Conservation (phyloP, 2,329 filamentous ascomycete genomes). For the Verticillium zaregamsianum region DNA sequence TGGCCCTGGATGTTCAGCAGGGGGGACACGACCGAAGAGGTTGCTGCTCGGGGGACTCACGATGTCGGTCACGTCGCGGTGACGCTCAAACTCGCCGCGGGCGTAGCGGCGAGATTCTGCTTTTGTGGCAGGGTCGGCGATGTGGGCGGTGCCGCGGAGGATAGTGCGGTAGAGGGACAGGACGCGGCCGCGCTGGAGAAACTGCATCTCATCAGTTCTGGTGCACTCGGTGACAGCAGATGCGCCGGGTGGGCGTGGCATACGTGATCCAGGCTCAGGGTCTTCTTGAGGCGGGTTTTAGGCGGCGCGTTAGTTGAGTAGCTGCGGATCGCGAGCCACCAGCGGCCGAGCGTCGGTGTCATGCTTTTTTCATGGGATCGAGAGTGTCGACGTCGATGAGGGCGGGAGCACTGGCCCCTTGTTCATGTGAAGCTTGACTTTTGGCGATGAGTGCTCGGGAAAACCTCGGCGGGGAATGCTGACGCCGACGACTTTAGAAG, state of each 20-base stretch:
- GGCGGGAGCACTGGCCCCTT: background rate
- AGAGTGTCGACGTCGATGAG: background rate
- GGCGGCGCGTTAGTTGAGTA: constrained; percentile 29
- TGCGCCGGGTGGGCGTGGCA: constrained; percentile 13
- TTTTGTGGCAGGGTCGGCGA: constrained; percentile 45
- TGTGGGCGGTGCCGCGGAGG: constrained; percentile 48
- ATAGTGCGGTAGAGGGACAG: constrained; percentile 56
- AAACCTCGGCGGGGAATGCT: no score
- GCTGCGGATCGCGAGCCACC: constrained; percentile 20
- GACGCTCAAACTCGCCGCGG: constrained; percentile 57
- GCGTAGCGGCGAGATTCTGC: constrained; percentile 54
- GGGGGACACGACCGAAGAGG: background rate
- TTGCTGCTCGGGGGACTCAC: constrained; percentile 30
- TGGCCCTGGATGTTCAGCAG: constrained; percentile 37
- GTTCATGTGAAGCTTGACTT: background rate
- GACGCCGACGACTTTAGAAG: no score
- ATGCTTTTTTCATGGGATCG: background rate
- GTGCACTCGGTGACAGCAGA: background rate
- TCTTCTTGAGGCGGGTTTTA: constrained; percentile 33
- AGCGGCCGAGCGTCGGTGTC: background rate
- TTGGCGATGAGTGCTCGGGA: background rate
- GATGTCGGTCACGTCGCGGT: constrained; percentile 50
- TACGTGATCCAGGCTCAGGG: constrained; percentile 58
- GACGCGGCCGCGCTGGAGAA: constrained; percentile 52
- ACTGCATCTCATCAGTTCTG: constrained; percentile 33